These are phyloP conservation scores for Acanthamoeba divionensis DNA, from an alignment of 208 protist genomes.

Conservation along the genomic window DNA sequence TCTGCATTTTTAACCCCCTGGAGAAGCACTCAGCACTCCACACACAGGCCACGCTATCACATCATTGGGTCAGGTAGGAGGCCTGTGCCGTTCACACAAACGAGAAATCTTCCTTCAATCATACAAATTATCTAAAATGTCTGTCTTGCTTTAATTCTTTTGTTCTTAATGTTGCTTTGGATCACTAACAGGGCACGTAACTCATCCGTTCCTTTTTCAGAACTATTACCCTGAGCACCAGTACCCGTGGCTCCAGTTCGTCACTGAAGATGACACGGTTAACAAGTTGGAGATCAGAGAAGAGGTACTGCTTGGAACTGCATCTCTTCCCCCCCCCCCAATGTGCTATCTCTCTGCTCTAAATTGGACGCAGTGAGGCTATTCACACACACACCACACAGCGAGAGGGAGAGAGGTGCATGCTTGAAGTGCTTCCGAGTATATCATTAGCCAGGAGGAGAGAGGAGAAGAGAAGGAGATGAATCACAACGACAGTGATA, in stretches of 20 bases:
- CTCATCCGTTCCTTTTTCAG: slow-evolving; percentile 37
- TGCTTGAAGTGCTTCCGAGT: too few species aligned
- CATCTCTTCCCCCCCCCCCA: not conserved
- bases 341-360: not conserved
- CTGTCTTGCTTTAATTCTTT: not conserved
- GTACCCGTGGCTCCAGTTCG: slow-evolving; percentile 33
- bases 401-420: too few species aligned
- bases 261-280: slow-evolving; percentile 11
- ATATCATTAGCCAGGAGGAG: too few species aligned
- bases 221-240: slow-evolving; percentile 47
- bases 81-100: too few species aligned
- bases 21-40: not conserved
- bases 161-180: not conserved
- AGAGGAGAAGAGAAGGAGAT: too few species aligned
- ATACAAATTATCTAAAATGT: too few species aligned
- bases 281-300: slow-evolving; percentile 32
- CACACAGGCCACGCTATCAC: not conserved
- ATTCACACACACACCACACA: too few species aligned
- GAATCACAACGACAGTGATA: too few species aligned
- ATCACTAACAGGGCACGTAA: not conserved
- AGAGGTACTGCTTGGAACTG: not conserved
- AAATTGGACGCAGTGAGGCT: too few species aligned
- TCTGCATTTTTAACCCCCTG: slow-evolving; percentile 23
- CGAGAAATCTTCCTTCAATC: too few species aligned
- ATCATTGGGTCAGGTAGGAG: not conserved